phyloP scores from a whole-genome alignment of 139 green algal species.

The Coelastrella sp. region DNA sequence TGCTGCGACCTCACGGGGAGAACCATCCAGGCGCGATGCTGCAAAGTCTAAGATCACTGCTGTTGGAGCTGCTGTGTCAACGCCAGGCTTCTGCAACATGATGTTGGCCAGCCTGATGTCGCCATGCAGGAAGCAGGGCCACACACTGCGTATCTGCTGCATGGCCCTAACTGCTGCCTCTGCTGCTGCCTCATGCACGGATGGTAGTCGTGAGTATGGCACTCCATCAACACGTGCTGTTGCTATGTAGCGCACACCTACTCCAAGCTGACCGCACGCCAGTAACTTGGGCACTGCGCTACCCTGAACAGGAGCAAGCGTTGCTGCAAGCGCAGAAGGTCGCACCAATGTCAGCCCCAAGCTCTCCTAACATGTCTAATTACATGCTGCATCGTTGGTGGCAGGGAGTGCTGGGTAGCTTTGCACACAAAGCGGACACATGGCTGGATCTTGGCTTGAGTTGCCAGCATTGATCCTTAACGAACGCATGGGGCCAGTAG shows the following conservation, averaged over 20 bases:
- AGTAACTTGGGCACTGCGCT: neutral
- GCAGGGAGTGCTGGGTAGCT: too few relatives aligned
- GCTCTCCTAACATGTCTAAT: too few relatives aligned
- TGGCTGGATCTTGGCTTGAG: too few relatives aligned
- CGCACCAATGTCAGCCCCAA: too few relatives aligned
- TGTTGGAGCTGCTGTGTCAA: neutral
- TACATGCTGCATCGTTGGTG: too few relatives aligned
- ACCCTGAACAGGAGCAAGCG: neutral
- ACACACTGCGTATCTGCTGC: neutral
- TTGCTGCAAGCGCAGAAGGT: neutral
- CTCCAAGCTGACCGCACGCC: neutral
- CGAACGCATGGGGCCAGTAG: too few relatives aligned
- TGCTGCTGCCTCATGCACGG: too few relatives aligned
- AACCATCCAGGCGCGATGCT: neutral
- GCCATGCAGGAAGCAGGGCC: neutral
- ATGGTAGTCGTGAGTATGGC: neutral
- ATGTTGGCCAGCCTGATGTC: neutral
- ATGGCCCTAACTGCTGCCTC: neutral
- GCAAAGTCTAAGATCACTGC: neutral
- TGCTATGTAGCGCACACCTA: too few relatives aligned
- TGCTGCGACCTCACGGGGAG: neutral
- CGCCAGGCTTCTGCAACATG: neutral
- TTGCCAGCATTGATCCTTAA: too few relatives aligned
- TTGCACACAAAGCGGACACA: too few relatives aligned
- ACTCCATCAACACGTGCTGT: neutral